Percentiles rank a stretch among this genome's conserved stretches.
Evolutionary conservation across 2,329 filamentous ascomycete genomes (phyloP).

Genomic region (Alternaria consortialis): DNA sequence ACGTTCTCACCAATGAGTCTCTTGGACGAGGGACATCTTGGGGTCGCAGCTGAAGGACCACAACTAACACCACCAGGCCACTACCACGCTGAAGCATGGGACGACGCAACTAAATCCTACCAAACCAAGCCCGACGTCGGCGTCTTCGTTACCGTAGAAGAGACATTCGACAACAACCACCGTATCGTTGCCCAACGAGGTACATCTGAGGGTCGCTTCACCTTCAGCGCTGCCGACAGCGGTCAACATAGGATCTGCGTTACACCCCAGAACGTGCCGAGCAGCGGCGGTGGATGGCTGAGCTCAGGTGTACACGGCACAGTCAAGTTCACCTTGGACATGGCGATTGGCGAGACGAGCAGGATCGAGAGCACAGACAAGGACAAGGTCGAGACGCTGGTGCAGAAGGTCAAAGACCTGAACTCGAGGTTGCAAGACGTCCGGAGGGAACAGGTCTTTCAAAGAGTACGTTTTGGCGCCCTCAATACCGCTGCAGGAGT

Average conservation of each 20-base stretch:
- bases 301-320: constrained; percentile 73
- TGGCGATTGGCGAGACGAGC: constrained; percentile 93
- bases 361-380: constrained; percentile 95
- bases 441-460: constrained; percentile 93
- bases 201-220: constrained; percentile 80
- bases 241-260: constrained; percentile 97
- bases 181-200: constrained; percentile 91
- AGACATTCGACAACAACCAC: constrained; percentile 97
- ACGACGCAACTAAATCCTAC: constrained; percentile 74
- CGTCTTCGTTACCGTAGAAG: constrained; percentile 94
- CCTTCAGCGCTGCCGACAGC: constrained; percentile 92
- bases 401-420: constrained; percentile 86
- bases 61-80: constrained; percentile 64
- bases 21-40: not conserved
- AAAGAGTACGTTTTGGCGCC: constrained; percentile 68
- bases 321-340: constrained; percentile 84
- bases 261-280: constrained; percentile 78
- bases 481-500: too few species aligned
- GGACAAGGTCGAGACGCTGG: constrained; percentile 88
- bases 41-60: not conserved
- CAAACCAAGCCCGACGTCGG: constrained; percentile 76
- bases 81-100: constrained; percentile 86
- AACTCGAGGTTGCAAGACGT: constrained; percentile 89
- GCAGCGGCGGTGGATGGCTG: constrained; percentile 75
- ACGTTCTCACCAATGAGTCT: not conserved